Evolutionary conservation across 2,329 filamentous ascomycete species (phyloP).

Genomic region (Hypoxylon sp.): DNA sequence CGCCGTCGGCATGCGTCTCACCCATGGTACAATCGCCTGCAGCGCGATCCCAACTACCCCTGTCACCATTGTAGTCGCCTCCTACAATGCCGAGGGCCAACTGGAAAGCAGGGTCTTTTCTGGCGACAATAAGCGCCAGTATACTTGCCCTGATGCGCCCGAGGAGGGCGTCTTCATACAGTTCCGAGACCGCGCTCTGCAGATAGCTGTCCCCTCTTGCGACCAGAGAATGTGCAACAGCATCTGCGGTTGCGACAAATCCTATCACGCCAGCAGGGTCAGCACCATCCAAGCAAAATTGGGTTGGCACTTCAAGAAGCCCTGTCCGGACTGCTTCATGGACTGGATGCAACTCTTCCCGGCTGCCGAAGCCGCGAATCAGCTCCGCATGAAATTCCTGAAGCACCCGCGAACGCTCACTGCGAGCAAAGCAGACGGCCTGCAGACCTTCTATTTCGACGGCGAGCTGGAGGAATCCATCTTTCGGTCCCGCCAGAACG

Average conservation of each 20-base stretch:
- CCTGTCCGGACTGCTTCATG: constrained; percentile 21
- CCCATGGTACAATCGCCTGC: constrained; percentile 21
- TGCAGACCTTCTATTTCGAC: constrained; percentile 36
- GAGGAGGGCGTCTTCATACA: constrained; percentile 45
- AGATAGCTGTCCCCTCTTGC: constrained; percentile 40
- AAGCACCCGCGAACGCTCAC: constrained; percentile 35
- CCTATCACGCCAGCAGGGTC: background rate
- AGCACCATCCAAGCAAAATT: background rate
- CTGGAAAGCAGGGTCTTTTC: constrained; percentile 33
- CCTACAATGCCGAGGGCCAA: constrained; percentile 24
- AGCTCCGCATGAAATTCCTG: constrained; percentile 33
- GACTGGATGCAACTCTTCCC: constrained; percentile 40
- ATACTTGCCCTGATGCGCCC: constrained; percentile 16
- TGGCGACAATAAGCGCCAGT: constrained; percentile 7
- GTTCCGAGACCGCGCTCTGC: constrained; percentile 39
- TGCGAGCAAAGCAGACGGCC: constrained; percentile 13
- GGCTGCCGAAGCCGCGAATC: constrained; percentile 23
- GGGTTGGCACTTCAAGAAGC: constrained; percentile 13
- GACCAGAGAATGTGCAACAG: constrained; percentile 37
- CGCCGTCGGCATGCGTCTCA: constrained; percentile 8
- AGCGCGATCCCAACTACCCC: constrained; percentile 16
- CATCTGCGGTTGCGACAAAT: constrained; percentile 35
- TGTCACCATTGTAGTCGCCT: constrained; percentile 31
- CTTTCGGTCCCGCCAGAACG: constrained; percentile 3
- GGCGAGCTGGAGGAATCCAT: constrained; percentile 29